Conservation (phyloP, 2,329 filamentous ascomycete species). For the Fusarium nurragi region DNA sequence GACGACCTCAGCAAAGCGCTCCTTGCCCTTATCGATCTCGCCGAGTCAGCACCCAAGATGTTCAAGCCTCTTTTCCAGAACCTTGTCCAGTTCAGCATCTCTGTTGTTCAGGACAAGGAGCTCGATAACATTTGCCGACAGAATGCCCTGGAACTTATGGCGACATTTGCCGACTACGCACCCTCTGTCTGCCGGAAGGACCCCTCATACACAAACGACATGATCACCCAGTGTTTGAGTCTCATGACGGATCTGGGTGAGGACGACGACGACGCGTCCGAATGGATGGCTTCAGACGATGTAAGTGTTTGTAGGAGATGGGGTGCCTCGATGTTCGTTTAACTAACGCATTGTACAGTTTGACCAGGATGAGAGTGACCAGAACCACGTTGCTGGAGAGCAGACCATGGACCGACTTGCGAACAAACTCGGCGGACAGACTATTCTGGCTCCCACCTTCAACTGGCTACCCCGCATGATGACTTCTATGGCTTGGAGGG, state of each 20-base stretch:
- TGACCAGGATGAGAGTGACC: conserved; percentile 93
- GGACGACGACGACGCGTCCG: conserved; percentile 92
- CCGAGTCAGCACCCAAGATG: conserved; percentile 95
- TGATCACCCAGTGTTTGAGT: conserved; percentile 98
- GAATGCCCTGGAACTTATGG: conserved; percentile 96
- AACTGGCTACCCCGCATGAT: conserved; percentile 98
- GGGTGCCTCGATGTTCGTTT: not conserved
- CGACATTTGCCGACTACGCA: conserved; percentile 94
- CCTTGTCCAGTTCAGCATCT: conserved; percentile 90
- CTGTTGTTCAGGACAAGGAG: conserved; percentile 95
- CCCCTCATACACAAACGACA: conserved; percentile 87
- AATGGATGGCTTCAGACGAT: conserved; percentile 94
- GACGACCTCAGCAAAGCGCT: conserved; percentile 92
- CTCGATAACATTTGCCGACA: conserved; percentile 89
- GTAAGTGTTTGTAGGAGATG: conserved; percentile 58
- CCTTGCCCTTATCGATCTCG: conserved; percentile 90
- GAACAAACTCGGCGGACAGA: conserved; percentile 94
- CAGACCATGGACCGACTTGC: conserved; percentile 98
- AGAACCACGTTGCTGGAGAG: conserved; percentile 97
- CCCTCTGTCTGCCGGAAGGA: conserved; percentile 97
- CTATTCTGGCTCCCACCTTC: conserved; percentile 93
- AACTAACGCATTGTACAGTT: conserved; percentile 60
- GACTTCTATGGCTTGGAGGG: conserved; percentile 91
- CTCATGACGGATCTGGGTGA: conserved; percentile 96
- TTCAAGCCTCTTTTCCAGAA: conserved; percentile 95